Conservation (phyloP, 202 grass and related monocot genomes). For the Digitaria exilis region DNA sequence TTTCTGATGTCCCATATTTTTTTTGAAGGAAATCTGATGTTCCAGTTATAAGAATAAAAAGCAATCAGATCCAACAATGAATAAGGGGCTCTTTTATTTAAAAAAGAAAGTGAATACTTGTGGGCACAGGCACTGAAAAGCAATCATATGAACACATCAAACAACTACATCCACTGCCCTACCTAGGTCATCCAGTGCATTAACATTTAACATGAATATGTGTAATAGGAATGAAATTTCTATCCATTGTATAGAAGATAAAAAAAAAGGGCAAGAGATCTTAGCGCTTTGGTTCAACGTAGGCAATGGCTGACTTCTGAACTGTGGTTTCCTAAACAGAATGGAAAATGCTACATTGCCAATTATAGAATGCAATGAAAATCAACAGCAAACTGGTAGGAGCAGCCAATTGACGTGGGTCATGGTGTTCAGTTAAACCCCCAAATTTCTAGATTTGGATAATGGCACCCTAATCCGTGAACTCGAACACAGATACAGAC, state of each 20-base stretch:
- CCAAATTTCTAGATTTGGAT: neutral
- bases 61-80: neutral
- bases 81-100: neutral
- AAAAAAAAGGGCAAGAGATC: neutral
- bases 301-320: neutral
- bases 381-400: neutral
- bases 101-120: neutral
- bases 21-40: neutral
- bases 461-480: neutral
- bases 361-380: slow-evolving; percentile 27
- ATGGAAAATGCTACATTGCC: neutral
- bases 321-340: neutral
- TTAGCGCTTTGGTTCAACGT: neutral
- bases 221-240: neutral
- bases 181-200: neutral
- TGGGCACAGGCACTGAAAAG: neutral
- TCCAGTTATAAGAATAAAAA: slow-evolving; percentile 3
- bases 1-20: neutral
- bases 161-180: neutral
- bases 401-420: neutral
- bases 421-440: neutral
- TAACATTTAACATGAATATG: neutral
- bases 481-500: neutral
- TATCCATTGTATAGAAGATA: neutral
- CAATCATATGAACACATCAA: neutral